These are phyloP conservation scores for Cryomyces minteri DNA, from an alignment of 495 filamentous ascomycete species.

Conservation along the genomic window DNA sequence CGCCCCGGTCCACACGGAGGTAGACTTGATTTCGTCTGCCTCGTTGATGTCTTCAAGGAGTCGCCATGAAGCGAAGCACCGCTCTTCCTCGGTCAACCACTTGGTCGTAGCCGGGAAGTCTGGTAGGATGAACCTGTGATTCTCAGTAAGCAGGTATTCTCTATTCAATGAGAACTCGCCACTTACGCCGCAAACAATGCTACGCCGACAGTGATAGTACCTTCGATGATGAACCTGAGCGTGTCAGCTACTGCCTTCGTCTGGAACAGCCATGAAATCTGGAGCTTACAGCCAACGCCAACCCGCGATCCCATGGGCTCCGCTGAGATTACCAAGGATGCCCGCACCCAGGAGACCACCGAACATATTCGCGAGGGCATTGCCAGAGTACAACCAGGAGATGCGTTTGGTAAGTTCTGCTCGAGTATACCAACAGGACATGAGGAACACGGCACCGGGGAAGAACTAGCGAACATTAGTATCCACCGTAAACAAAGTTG, in stretches of 20 bases:
- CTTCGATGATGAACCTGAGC: slow-evolving; percentile 1
- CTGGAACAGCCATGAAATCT: too few relatives aligned
- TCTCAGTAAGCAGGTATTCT: too few relatives aligned
- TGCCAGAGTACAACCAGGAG: slow-evolving; percentile 1
- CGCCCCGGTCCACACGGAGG: slow-evolving; percentile 17
- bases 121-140: background rate
- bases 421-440: slow-evolving; percentile 3
- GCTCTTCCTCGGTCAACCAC: background rate
- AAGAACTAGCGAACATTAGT: slow-evolving; percentile 14
- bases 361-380: slow-evolving; percentile 1
- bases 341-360: slow-evolving; percentile 3
- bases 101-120: background rate
- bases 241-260: background rate
- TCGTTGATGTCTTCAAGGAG: slow-evolving; percentile 9
- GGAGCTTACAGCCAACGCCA: slow-evolving; percentile 4
- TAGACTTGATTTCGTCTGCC: slow-evolving; percentile 31
- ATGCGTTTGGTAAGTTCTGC: slow-evolving; percentile 1
- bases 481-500: too few relatives aligned
- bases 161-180: too few relatives aligned
- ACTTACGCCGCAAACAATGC: background rate
- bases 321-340: background rate
- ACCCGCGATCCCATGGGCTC: slow-evolving; percentile 1
- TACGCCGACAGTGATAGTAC: background rate
- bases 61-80: background rate
- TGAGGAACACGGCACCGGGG: slow-evolving; percentile 15